These are phyloP conservation scores for Vitis hybrid DNA, from an alignment of 177 flowering plant genomes.

Conservation along the genomic window DNA sequence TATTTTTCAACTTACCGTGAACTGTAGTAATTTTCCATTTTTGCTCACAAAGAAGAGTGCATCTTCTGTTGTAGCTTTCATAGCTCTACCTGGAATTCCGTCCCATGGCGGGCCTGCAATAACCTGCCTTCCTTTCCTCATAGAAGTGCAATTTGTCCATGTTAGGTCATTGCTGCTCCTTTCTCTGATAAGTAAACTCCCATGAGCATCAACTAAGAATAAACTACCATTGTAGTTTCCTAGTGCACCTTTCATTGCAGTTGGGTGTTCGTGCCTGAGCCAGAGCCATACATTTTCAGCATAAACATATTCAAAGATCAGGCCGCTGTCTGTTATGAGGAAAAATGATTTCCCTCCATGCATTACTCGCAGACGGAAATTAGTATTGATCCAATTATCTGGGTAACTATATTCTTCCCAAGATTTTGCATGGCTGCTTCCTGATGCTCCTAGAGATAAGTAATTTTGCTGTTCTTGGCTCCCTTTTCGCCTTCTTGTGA, in stretches of 20 bases:
- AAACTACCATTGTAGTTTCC: conserved; percentile 85
- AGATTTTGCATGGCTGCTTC: conserved; percentile 14
- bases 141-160: conserved; percentile 82
- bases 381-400: conserved; percentile 30
- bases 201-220: conserved; percentile 61
- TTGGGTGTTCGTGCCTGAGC: conserved; percentile 69
- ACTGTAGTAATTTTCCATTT: conserved; percentile 68
- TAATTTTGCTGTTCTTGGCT: conserved; percentile 42
- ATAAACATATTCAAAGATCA: conserved; percentile 61
- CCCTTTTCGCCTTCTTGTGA: conserved; percentile 46
- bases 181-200: conserved; percentile 68
- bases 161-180: conserved; percentile 48
- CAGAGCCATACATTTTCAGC: conserved; percentile 72
- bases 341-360: conserved; percentile 69
- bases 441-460: conserved; percentile 32
- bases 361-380: conserved; percentile 62
- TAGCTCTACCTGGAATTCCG: conserved; percentile 38
- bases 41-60: conserved; percentile 71
- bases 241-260: conserved; percentile 57
- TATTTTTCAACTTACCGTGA: conserved; percentile 52
- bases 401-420: conserved; percentile 28
- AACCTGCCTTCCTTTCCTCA: conserved; percentile 67
- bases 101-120: conserved; percentile 86
- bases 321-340: conserved; percentile 55
- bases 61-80: conserved; percentile 50